Evolutionary conservation across 202 grass and related monocot genomes (phyloP).

Genomic region (Zizania palustris): DNA sequence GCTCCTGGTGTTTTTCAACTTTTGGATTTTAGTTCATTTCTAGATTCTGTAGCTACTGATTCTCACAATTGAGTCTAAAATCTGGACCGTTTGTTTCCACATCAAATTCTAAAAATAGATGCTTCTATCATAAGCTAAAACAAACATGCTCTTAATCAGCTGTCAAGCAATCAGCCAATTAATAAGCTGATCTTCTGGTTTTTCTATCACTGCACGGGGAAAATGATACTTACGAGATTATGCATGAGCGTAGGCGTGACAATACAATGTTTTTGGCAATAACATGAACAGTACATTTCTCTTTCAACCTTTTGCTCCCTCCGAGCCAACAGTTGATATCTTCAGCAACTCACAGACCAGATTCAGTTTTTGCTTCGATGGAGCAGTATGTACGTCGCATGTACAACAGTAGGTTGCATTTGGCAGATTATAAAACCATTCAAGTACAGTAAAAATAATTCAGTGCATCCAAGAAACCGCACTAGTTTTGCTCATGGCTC

Average conservation of each 20-base stretch:
- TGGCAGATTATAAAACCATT: conserved; percentile 35
- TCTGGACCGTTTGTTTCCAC: no score
- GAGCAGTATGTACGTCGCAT: not conserved
- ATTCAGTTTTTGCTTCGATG: conserved; percentile 30
- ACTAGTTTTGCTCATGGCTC: not conserved
- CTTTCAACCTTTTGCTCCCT: not conserved
- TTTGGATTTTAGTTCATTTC: no score
- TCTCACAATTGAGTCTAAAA: no score
- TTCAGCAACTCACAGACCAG: conserved; percentile 7
- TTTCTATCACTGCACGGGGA: no score
- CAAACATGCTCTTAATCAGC: no score
- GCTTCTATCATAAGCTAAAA: no score
- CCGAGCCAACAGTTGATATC: not conserved
- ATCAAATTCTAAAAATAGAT: no score
- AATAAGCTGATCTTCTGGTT: no score
- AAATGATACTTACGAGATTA: no score
- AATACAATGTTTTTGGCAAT: not conserved
- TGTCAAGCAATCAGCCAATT: no score
- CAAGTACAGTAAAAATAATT: conserved; percentile 23
- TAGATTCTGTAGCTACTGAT: no score
- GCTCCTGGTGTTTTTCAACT: no score
- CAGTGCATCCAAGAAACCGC: not conserved
- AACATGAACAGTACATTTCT: not conserved
- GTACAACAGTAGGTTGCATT: conserved; percentile 29
- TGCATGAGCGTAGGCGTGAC: not conserved